These are phyloP conservation scores for Globisporangium yorkense DNA, from an alignment of 352 stramenopile species.

Conservation along the genomic window DNA sequence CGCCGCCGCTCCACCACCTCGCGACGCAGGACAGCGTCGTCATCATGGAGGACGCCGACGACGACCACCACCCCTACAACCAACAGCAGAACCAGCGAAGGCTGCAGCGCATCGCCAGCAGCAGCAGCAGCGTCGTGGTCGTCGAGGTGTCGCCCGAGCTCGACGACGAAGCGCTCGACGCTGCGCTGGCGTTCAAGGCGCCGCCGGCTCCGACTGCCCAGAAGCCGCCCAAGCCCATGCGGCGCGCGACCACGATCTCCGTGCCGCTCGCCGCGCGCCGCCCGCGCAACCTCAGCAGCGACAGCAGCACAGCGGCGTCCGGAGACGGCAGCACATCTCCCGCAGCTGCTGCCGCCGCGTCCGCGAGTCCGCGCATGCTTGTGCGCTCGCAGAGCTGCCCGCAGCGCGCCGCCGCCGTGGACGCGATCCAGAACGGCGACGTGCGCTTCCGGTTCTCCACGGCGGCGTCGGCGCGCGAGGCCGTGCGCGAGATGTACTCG, in stretches of 20 bases:
- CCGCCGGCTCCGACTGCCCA: neutral
- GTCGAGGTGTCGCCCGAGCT: slow-evolving; percentile 8
- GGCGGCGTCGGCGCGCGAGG: slow-evolving; percentile 44
- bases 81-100: neutral
- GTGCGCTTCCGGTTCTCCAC: slow-evolving; percentile 62
- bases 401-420: slow-evolving; percentile 39
- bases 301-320: slow-evolving; percentile 8
- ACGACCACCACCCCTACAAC: neutral
- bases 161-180: slow-evolving; percentile 11
- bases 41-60: slow-evolving; percentile 8
- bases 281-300: slow-evolving; percentile 17
- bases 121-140: slow-evolving; percentile 6
- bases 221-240: slow-evolving; percentile 22
- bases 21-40: slow-evolving; percentile 7
- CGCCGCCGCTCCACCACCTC: neutral
- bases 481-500: slow-evolving; percentile 68
- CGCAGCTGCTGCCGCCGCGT: slow-evolving; percentile 3
- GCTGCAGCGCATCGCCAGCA: slow-evolving; percentile 1
- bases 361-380: slow-evolving; percentile 12
- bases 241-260: slow-evolving; percentile 46
- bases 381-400: slow-evolving; percentile 54
- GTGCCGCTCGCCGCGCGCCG: slow-evolving; percentile 17
- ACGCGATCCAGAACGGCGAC: slow-evolving; percentile 52
- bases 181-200: slow-evolving; percentile 3
- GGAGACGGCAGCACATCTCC: slow-evolving; percentile 1